Evolutionary conservation across 2,329 filamentous ascomycete genomes (phyloP).

Genomic region (Aspergillus tanneri): DNA sequence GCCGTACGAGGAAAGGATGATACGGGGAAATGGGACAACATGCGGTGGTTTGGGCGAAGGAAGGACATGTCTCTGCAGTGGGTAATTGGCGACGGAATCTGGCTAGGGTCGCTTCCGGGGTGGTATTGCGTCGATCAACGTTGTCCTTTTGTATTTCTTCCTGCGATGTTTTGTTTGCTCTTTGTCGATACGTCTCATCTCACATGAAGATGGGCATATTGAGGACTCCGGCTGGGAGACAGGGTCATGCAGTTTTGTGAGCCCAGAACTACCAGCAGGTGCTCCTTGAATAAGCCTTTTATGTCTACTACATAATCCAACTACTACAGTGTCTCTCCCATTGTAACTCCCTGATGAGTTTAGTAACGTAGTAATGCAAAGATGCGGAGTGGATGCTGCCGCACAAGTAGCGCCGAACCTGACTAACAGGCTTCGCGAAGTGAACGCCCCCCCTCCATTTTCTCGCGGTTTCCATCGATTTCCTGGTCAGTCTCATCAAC

Average conservation of each 20-base stretch:
- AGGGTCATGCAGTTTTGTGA: too few relatives aligned
- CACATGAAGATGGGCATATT: constrained; percentile 1
- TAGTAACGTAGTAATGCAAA: too few relatives aligned
- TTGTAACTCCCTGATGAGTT: too few relatives aligned
- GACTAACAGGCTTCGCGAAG: background rate
- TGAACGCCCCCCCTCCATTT: background rate
- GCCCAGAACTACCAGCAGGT: too few relatives aligned
- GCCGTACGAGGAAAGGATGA: constrained; percentile 12
- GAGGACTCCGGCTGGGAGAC: too few relatives aligned
- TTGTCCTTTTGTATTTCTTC: constrained; percentile 20
- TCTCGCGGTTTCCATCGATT: background rate
- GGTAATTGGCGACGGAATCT: constrained; percentile 43
- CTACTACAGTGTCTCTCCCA: too few relatives aligned
- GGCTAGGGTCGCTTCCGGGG: constrained; percentile 50
- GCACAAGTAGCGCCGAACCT: background rate
- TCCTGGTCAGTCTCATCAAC: background rate
- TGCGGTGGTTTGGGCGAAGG: constrained; percentile 11
- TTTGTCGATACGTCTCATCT: constrained; percentile 15
- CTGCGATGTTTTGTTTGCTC: constrained; percentile 3
- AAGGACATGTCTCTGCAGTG: constrained; percentile 15
- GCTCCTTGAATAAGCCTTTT: too few relatives aligned
- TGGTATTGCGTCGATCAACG: constrained; percentile 43
- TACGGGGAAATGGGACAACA: constrained; percentile 7
- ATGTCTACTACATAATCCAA: too few relatives aligned
- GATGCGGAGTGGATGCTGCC: background rate